phyloP scores from a whole-genome alignment of 2,329 filamentous ascomycete genomes.

The Acrodontium crateriforme region DNA sequence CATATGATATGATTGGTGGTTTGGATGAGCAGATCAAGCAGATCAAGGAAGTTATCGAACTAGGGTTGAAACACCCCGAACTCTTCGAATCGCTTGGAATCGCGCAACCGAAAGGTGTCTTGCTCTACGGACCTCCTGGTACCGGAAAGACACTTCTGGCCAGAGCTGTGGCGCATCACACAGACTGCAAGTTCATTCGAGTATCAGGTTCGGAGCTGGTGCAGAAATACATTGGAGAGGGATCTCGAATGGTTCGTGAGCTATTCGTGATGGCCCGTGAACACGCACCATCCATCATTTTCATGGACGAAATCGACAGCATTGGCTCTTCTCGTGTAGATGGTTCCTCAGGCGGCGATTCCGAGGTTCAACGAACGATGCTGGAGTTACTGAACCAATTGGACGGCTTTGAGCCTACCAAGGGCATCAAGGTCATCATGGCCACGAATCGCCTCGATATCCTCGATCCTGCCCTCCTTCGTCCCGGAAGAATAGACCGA shows the following conservation, averaged over 20 bases:
- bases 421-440: conserved; percentile 99
- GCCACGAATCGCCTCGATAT: conserved; percentile 97
- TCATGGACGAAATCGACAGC: conserved; percentile 99
- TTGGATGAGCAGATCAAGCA: conserved; percentile 99
- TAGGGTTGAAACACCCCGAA: conserved; percentile 94
- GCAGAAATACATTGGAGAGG: conserved; percentile 98
- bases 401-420: conserved; percentile 90
- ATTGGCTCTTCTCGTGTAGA: conserved; percentile 96
- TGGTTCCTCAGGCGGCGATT: conserved; percentile 87
- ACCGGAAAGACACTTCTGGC: conserved; percentile 95
- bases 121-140: conserved; percentile 91
- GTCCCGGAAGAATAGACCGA: conserved; percentile 93
- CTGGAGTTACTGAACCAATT: conserved; percentile 95
- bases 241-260: conserved; percentile 95
- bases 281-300: conserved; percentile 96
- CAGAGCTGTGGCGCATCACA: conserved; percentile 92
- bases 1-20: conserved; percentile 99
- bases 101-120: conserved; percentile 91
- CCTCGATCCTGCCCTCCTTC: conserved; percentile 81
- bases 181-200: conserved; percentile 97
- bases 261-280: conserved; percentile 98
- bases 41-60: conserved; percentile 99
- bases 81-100: conserved; percentile 98
- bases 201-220: conserved; percentile 93
- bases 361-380: conserved; percentile 97